These are phyloP conservation scores for Coemansia sp. DNA, from an alignment of 192 early-diverging fungal genomes.

Conservation along the genomic window DNA sequence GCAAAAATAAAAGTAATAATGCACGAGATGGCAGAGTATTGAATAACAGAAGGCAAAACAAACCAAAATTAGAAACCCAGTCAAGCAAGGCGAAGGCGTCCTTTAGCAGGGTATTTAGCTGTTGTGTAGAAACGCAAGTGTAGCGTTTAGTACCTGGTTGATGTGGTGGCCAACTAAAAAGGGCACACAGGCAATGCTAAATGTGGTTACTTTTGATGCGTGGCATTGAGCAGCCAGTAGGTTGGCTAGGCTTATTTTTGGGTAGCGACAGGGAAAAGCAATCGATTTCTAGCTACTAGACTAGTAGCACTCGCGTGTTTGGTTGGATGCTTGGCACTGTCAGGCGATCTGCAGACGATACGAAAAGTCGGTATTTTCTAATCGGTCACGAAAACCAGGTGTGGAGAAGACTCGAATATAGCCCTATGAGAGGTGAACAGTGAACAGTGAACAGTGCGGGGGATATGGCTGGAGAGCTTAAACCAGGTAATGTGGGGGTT, in stretches of 20 bases:
- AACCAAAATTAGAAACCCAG: background rate
- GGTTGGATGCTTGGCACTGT: too few species aligned
- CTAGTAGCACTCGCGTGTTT: background rate
- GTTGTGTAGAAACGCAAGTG: background rate
- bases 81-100: background rate
- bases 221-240: background rate
- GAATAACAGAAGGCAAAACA: background rate
- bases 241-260: background rate
- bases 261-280: background rate
- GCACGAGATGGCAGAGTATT: background rate
- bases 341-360: too few species aligned
- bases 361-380: background rate
- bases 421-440: background rate
- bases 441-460: background rate
- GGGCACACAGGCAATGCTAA: background rate
- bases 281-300: background rate
- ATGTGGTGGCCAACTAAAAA: background rate
- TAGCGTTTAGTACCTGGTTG: background rate
- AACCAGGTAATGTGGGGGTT: background rate
- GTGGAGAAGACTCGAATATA: background rate
- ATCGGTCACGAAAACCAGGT: background rate
- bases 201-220: background rate
- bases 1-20: background rate
- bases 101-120: background rate
- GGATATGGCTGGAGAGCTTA: background rate